Evolutionary conservation across 495 filamentous ascomycete species (phyloP), one percentile per base, ranked within the genome.

Genomic region (Hypoxylon lienhwacheense): DNA sequence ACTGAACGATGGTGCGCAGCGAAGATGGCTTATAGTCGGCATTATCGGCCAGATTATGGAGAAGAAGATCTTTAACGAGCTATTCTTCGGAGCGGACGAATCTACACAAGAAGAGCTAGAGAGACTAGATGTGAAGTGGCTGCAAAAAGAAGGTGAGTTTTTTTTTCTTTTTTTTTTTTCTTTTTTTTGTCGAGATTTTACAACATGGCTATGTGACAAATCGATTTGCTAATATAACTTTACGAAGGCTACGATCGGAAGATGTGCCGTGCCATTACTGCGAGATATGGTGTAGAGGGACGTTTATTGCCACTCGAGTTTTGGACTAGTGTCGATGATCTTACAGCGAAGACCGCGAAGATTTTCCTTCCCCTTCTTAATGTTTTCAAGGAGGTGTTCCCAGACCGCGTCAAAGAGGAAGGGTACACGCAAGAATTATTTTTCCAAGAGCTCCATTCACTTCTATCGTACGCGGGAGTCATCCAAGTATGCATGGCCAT

Each of bases 391-490:
- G 24, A 66, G 40, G 61, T 70, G 5, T 24, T 39, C 7, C 50
- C 47, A 47, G 4, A 35, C 42, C 7, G 43, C 49, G 20, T 11
- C 26, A 0, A 24, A 16, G 7, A 25, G 25, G 31, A 34, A 4
- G 26, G 41, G 0, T 49, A 48, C 14, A 52, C 66, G 12, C 61
- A 55, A 7, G 52, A 37, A 10, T 15, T 69, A 5, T 70, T 76
- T 50, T 59, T 63, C 34, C 76, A 79, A 55, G 70, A 74, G 7
- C 34, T 78, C 0, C 76, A 80, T 66, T 31, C 68, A 17, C 44
- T 80, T 11, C 51, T 80, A 4, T 66, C 74, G 20, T 60, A 68
- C 26, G 75, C 77, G 0, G 76, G 65, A 1, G 68, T 72, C 51
- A 61, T 78, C 5, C 70, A 73, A 21, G 47, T 80, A 37, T 69